A percentile compares a stretch with the other conserved stretches of the same genome.
These are phyloP conservation scores for Podospora anserina DNA, from an alignment of 495 filamentous ascomycete genomes.

Conservation along the genomic window DNA sequence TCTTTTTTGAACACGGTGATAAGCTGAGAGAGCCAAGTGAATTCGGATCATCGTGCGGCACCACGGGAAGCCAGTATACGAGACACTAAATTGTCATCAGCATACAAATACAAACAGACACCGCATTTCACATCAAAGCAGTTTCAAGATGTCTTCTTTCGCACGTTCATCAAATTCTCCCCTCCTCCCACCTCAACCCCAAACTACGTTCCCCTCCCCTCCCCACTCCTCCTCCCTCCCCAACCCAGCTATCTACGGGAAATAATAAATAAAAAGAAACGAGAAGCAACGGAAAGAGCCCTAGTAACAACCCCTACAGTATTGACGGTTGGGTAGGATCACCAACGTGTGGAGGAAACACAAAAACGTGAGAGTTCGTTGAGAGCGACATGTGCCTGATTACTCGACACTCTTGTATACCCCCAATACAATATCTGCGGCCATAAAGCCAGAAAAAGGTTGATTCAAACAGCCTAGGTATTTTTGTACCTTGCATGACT, in stretches of 20 bases:
- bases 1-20: no score
- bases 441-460: background rate
- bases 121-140: no score
- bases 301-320: conserved; percentile 13
- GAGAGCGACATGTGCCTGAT: background rate
- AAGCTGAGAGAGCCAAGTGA: no score
- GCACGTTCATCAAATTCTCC: conserved; percentile 20
- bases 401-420: background rate
- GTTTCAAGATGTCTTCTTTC: background rate
- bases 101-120: no score
- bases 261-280: conserved; percentile 20
- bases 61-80: no score
- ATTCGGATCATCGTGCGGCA: no score
- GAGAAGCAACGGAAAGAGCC: conserved; percentile 19
- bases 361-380: background rate
- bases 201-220: background rate
- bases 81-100: no score
- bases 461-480: background rate
- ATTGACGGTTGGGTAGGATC: conserved; percentile 4
- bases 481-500: background rate
- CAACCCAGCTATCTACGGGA: conserved; percentile 27
- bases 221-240: background rate
- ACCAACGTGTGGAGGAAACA: background rate
- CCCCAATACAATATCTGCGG: background rate
- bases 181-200: conserved; percentile 1